Evolutionary conservation across 805 yeast species (phyloP), one percentile per base, ranked within the genome.

Genomic region (Schwanniomyces yamadae): DNA sequence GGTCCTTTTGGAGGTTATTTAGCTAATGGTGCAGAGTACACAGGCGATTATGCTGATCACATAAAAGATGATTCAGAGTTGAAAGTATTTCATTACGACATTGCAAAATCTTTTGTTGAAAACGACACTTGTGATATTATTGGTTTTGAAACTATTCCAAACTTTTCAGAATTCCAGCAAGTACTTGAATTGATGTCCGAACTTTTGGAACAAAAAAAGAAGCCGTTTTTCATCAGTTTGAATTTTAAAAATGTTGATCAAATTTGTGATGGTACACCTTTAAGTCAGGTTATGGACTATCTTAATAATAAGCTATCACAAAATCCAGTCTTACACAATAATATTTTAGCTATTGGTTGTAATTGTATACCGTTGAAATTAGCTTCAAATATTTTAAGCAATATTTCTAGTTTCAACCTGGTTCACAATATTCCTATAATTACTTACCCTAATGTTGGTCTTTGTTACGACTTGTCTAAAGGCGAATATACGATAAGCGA

Each of bases 1-100:
- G 95, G 95, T 0, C 87, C 95, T 0, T 86, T 77, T 53, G 95
- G 90, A 1, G 84, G 90, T 0, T 78, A 61, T 45, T 51, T 82
- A 23, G 77, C 82, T 19, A 69, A 77, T 43, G 88, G 89, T 0
- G 69, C 82, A 0, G 95, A 86, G 49, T 86, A 81, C 48, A 77
- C 81, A 3, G 95, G 95, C 1, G 69, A 78, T 33, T 84, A 84
- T 53, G 45, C 40, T 10, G 70, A 67, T 8, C 16, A 18, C 8
- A 62, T 56, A 6, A 51, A 60, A 2, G 52, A 55, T 7, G 61
- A 59, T 11, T 19, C 23, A 5, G 64, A 63, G 29, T 48, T 84
- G 36, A 53, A 49, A 6, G 57, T 60, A 13, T 83, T 81, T 60
- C 87, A 84, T 52, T 33, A 45, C 4, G 73, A 71, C 6, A 42